Evolutionary conservation across 139 green algal species (phyloP), one percentile per base, ranked within the genome.

Genomic region (Coelastrella sp.): DNA sequence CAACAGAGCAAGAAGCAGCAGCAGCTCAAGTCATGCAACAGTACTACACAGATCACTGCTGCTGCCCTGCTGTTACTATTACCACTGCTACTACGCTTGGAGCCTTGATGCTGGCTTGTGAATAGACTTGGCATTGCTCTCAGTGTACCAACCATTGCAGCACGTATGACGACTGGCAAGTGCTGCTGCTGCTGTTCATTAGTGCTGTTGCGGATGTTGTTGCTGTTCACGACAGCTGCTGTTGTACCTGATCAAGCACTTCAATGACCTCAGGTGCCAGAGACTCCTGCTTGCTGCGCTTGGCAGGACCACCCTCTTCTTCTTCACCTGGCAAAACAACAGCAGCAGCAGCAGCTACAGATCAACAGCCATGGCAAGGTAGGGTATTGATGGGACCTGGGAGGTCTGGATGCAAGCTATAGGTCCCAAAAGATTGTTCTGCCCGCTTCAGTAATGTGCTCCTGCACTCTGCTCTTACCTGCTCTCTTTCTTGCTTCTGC

Each of bases 401-500:
- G n/a, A n/a, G n/a, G n/a, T n/a, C n/a, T n/a, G n/a, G n/a, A n/a
- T n/a, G n/a, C n/a, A n/a, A n/a, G n/a, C n/a, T n/a, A n/a, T n/a
- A n/a, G n/a, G n/a, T n/a, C n/a, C n/a, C n/a, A n/a, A n/a, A n/a
- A n/a, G n/a, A n/a, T n/a, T n/a, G n/a, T n/a, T n/a, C n/a, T n/a
- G n/a, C n/a, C n/a, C n/a, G n/a, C n/a, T n/a, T n/a, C n/a, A n/a
- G n/a, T n/a, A n/a, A n/a, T n/a, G n/a, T n/a, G 11, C 45, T 23
- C 45, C 45, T 57, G 45, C 45, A 23, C 45, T 57, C 45, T 57
- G 11, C 45, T 57, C 50, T 48, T 50, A 41, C 53, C 75, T 51
- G 75, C 75, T 2, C 53, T 59, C 75, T 82, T 82, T 34, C 75
- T 45, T 40, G 75, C 75, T 38, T 82, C 75, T 38, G 75, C 75